Evolutionary conservation across 2,329 filamentous ascomycete species (phyloP).

Genomic region (Penicillium vulpinum): DNA sequence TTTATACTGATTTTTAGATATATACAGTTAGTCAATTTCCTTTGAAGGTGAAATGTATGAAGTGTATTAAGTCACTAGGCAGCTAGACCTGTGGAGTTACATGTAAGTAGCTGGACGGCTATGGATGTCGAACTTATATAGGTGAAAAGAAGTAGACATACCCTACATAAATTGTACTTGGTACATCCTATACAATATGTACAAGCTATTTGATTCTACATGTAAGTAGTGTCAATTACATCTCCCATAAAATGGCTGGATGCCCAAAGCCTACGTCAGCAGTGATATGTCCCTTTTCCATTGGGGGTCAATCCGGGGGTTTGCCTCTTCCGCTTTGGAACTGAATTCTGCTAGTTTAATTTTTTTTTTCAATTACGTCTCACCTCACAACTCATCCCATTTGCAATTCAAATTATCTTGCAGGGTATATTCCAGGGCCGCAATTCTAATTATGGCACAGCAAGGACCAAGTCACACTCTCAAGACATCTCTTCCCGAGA

Average conservation of each 20-base stretch:
- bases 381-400: background rate
- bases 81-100: too few species aligned
- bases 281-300: background rate
- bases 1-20: background rate
- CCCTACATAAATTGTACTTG: background rate
- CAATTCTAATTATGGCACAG: constrained; percentile 17
- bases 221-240: too few species aligned
- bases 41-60: background rate
- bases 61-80: background rate
- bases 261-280: constrained; percentile 5
- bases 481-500: constrained; percentile 55
- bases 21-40: background rate
- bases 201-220: background rate
- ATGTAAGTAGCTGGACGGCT: background rate
- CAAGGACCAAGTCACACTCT: constrained; percentile 54
- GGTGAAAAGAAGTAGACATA: background rate
- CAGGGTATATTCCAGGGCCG: too few species aligned
- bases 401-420: background rate
- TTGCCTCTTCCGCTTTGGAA: constrained; percentile 6
- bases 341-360: constrained; percentile 1
- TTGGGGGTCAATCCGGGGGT: background rate
- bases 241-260: background rate
- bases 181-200: background rate
- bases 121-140: background rate
- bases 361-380: background rate